Evolutionary conservation across 495 filamentous ascomycete species (phyloP), one percentile per base, ranked within the genome.

Genomic region (Gamarada debralockiae): DNA sequence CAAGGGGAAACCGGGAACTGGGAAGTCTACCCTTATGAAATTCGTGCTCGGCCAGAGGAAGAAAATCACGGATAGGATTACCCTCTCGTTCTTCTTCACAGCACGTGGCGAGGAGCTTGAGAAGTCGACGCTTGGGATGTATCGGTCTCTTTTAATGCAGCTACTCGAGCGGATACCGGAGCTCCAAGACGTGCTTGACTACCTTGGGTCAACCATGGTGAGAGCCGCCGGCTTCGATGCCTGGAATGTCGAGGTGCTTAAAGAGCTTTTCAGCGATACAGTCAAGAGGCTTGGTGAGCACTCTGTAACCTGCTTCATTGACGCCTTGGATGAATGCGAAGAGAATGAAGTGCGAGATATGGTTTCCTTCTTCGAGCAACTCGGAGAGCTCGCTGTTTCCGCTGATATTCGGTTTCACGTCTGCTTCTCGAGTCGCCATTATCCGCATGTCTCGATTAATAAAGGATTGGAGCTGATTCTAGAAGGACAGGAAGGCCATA

Each of bases 11-110:
- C 75, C 79, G 3, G 79, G 76, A 10, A 61, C 70, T 15, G 79
- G 80, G 5, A 83, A 82, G 57, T 82, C 79, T 12, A 74, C 70
- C 4, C 55, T 75, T 2, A 78, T 81, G 71, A 79, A 78, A 34
- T 57, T 48, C 43, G 55, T 42, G 1, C 27, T 25, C 31, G 40
- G 25, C 1, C 36, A 48, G 48, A 25, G 42, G 6, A 20, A 31
- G 12, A 57, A 48, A 17, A 39, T 43, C 1, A 48, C 53, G 20
- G 49, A 44, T 20, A 38, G 4, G 18, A 42, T 57, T 36, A 10
- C 61, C 2, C 48, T 71, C 6, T 78, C 69, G 0, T 80, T 78
- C 52, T 81, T 80, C 66, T 81, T 80, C 60, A 70, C 78, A 31
- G 75, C 73, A 0, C 62, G 73, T 44, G 77, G 80, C 0, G 64